Conservation (phyloP, 306 rosid species). For the Clitoria ternatea region DNA sequence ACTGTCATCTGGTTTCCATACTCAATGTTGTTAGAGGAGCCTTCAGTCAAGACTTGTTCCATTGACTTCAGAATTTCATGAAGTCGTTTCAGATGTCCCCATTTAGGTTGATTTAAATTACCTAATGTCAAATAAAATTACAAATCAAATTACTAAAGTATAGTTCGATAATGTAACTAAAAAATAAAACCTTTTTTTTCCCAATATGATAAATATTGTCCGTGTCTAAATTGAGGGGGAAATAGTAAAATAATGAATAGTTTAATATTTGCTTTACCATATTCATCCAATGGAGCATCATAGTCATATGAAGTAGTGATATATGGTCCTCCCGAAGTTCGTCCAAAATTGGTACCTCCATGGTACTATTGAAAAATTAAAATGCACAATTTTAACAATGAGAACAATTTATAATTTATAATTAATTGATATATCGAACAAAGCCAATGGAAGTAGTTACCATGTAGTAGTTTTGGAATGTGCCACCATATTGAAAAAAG, state of each 20-base stretch:
- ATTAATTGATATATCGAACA: background rate
- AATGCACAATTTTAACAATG: background rate
- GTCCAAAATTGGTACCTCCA: slow-evolving; percentile 44
- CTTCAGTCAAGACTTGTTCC: slow-evolving; percentile 20
- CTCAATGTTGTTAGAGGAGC: background rate
- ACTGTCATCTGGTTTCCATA: slow-evolving; percentile 8
- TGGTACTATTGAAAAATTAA: slow-evolving; percentile 16
- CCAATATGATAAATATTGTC: background rate
- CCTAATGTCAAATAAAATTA: background rate
- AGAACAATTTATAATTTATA: background rate
- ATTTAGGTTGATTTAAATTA: slow-evolving; percentile 39
- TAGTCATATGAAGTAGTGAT: slow-evolving; percentile 44
- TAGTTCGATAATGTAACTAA: background rate
- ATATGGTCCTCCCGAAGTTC: slow-evolving; percentile 37
- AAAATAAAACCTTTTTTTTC: background rate
- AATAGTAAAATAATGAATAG: background rate
- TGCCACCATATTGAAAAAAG: slow-evolving; percentile 37
- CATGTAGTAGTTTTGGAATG: slow-evolving; percentile 43
- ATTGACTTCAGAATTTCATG: slow-evolving; percentile 15
- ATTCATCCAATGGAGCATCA: slow-evolving; percentile 50
- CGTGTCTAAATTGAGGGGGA: background rate
- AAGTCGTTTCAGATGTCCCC: slow-evolving; percentile 37
- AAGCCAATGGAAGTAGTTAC: background rate
- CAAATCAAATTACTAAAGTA: too few species aligned
- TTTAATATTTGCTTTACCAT: slow-evolving; percentile 13